Base-by-base conservation (phyloP, 2,329 filamentous ascomycete species). In the Colletotrichum noveboracense region DNA sequence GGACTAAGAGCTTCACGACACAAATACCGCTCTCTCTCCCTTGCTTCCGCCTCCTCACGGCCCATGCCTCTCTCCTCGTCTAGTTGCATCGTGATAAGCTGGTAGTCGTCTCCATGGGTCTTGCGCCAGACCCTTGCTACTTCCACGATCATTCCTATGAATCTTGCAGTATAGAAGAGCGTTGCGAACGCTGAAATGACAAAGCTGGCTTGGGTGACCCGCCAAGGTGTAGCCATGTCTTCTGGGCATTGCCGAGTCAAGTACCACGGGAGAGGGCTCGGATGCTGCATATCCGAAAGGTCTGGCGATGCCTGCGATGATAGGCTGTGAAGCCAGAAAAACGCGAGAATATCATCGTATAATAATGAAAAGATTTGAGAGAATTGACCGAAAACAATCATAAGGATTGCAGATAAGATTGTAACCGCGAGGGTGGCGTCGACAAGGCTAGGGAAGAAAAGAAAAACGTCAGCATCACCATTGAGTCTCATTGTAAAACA, bases 391-490 rank as follows among this genome's bases (percentile, higher is more conserved):
- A 28, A 65, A 7, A 75, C 78, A 36, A 80, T 18, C 61, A 83
- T 76, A 34, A 83, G 71, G 68, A 81, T 74, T 16, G 80, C 56
- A 18, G 80, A 79, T 8, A 84, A 77, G 13, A 82, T 74, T 4
- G 82, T 78, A 13, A 83, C 78, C 56, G 80, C 81, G 10, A 84
- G 74, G 70, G 80, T 81, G 2, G 80, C 82, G 55, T 80, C 79
- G 8, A 78, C 75, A 10, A 82, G 43, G 38, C 81, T 84, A 26
- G 7, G 9, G 3, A 38, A 26, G n/a, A 6, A 24, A 32, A 18
- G 5, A 10, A 26, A 34, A 36, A 55, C 2, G 26, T 60, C 26
- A n/a, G 26, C 16, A n/a, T 32, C 8, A 60, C 3, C 26, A 30
- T 30, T 32, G 43, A 48, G 7, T n/a, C 2, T 18, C 5, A 9